Conservation (phyloP, 176 grass and related monocot genomes). For the Bromus sterilis region DNA sequence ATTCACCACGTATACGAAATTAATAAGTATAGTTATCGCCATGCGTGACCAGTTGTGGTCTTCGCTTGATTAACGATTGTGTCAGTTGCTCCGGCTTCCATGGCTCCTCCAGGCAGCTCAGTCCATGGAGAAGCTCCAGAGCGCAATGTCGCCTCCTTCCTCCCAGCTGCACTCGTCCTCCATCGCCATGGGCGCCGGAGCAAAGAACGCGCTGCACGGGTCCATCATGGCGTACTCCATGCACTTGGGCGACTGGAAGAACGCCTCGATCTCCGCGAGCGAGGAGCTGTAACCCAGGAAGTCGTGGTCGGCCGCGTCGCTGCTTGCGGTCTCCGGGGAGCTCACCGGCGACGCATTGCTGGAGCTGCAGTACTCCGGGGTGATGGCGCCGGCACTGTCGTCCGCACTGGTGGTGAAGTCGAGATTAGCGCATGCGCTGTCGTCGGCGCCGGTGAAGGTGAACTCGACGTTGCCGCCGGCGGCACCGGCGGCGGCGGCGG, state of each 20-base stretch:
- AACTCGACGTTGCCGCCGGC: not conserved
- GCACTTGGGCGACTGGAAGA: constrained; percentile 85
- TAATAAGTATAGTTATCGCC: constrained; percentile 20
- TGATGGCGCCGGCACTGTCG: not conserved
- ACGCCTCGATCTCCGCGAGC: constrained; percentile 51
- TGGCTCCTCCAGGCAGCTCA: constrained; percentile 14
- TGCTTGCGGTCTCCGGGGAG: constrained; percentile 23
- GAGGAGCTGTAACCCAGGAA: not conserved
- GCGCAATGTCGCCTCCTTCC: constrained; percentile 54
- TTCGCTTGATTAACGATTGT: constrained; percentile 1
- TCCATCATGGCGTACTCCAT: constrained; percentile 75
- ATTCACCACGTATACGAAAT: not conserved
- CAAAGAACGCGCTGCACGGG: constrained; percentile 51
- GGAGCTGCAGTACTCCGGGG: not conserved
- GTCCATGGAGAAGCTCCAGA: constrained; percentile 73
- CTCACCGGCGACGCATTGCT: not conserved
- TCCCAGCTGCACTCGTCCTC: constrained; percentile 37
- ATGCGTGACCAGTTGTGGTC: constrained; percentile 6
- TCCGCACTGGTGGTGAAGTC: not conserved
- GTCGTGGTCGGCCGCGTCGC: not conserved
- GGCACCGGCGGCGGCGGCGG: constrained; percentile 32
- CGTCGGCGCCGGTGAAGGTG: not conserved
- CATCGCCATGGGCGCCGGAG: constrained; percentile 9
- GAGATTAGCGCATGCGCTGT: not conserved
- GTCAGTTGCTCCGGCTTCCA: not conserved